These are phyloP conservation scores for Anastatica hierochuntica DNA, from an alignment of 345 rosid species.

Conservation along the genomic window DNA sequence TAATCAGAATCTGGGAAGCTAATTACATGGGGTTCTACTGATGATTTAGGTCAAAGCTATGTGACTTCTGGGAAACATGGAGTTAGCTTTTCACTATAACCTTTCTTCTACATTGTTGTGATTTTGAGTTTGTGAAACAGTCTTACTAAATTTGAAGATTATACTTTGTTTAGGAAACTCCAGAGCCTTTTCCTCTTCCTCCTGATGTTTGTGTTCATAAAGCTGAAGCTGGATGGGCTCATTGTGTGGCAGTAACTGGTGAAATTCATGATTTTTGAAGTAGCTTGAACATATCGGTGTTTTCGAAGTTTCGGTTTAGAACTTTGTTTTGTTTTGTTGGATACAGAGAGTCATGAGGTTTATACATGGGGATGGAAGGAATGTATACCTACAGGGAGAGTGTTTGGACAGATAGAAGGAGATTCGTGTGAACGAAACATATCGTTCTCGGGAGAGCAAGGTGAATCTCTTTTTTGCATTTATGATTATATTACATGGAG, in stretches of 20 bases:
- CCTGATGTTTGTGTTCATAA: constrained; percentile 49
- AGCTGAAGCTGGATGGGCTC: constrained; percentile 98
- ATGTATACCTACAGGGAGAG: constrained; percentile 86
- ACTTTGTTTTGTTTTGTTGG: constrained; percentile 11
- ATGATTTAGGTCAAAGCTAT: constrained; percentile 98
- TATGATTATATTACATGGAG: not conserved
- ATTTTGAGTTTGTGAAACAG: not conserved
- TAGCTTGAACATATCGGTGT: not conserved
- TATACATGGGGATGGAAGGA: constrained; percentile 99
- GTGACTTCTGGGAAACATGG: constrained; percentile 95
- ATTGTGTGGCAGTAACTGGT: constrained; percentile 92
- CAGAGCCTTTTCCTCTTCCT: constrained; percentile 93
- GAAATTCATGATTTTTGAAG: not conserved
- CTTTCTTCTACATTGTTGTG: constrained; percentile 6
- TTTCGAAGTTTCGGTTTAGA: not conserved
- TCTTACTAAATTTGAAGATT: not conserved
- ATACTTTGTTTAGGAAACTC: constrained; percentile 51
- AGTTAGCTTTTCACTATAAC: constrained; percentile 30
- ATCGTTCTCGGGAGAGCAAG: constrained; percentile 54
- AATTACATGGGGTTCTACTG: constrained; percentile 97
- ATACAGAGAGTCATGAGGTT: constrained; percentile 59
- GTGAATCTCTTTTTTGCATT: constrained; percentile 25
- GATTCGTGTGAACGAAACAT: constrained; percentile 50
- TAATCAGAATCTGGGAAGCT: constrained; percentile 83
- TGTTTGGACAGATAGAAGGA: constrained; percentile 47